These are phyloP conservation scores for Fusarium sp. DNA, from an alignment of 2,329 filamentous ascomycete species.

Conservation along the genomic window DNA sequence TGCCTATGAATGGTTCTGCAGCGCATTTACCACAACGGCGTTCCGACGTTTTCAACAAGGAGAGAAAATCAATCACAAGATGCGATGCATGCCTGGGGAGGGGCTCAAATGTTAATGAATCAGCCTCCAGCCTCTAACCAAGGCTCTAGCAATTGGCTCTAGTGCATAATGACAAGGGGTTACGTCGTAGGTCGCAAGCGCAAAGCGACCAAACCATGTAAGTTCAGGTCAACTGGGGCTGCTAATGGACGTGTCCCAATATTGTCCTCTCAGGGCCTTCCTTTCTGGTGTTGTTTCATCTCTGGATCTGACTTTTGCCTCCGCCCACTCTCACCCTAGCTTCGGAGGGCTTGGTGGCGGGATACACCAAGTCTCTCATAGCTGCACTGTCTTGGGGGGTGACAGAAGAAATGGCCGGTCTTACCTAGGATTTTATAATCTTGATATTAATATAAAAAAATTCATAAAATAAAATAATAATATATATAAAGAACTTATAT, in stretches of 20 bases:
- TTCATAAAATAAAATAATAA: no score
- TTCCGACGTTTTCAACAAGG: conserved; percentile 9
- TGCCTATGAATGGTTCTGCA: conserved; percentile 1
- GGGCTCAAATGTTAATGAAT: conserved; percentile 33
- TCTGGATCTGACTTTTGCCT: conserved; percentile 11
- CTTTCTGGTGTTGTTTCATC: conserved; percentile 28
- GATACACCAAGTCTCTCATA: conserved; percentile 12
- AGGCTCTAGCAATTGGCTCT: conserved; percentile 8
- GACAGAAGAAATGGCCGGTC: no score
- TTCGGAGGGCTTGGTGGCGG: conserved; percentile 12
- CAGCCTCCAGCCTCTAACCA: conserved; percentile 6
- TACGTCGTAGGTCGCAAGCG: conserved; percentile 18
- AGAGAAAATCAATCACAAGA: conserved; percentile 14
- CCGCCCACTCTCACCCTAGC: background rate
- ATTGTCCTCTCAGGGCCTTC: conserved; percentile 14
- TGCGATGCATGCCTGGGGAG: conserved; percentile 9
- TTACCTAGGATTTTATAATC: no score
- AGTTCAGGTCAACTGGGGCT: conserved; percentile 18
- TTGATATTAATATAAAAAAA: no score
- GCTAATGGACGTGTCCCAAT: conserved; percentile 4
- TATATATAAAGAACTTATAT: no score
- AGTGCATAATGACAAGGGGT: conserved; percentile 31
- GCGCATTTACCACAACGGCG: conserved; percentile 2
- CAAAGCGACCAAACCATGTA: conserved; percentile 14
- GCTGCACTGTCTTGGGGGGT: background rate